A percentile compares a stretch with the other conserved stretches of the same genome.
Evolutionary conservation across 2,329 filamentous ascomycete species (phyloP).

Genomic region (Colletotrichum sidae): DNA sequence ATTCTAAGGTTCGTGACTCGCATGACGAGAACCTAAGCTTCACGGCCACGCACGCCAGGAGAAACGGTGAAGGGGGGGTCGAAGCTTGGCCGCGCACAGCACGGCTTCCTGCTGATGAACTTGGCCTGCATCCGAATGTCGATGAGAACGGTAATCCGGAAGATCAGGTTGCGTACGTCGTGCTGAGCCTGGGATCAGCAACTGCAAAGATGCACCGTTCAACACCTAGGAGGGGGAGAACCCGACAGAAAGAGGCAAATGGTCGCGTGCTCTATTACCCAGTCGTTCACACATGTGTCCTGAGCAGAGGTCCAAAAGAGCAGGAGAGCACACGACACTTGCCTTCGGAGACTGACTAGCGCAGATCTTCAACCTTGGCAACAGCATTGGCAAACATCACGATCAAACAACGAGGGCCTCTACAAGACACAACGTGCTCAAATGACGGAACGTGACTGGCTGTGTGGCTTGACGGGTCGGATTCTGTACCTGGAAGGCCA

Average conservation of each 20-base stretch:
- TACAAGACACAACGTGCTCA: slow-evolving; percentile 22
- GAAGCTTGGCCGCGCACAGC: too few relatives aligned
- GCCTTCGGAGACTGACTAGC: slow-evolving; percentile 4
- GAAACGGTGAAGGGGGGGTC: background rate
- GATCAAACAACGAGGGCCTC: background rate
- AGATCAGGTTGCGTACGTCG: background rate
- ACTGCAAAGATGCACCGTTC: background rate
- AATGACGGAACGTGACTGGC: slow-evolving; percentile 16
- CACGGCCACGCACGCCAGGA: background rate
- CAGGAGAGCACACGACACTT: slow-evolving; percentile 33
- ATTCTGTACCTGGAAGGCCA: too few relatives aligned
- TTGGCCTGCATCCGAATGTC: too few relatives aligned
- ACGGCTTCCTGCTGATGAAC: too few relatives aligned
- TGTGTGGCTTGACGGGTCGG: background rate
- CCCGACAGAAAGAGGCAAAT: slow-evolving; percentile 4
- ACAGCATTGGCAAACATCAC: slow-evolving; percentile 1
- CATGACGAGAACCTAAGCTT: too few relatives aligned
- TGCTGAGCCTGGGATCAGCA: background rate
- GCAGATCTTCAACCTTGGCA: slow-evolving; percentile 29
- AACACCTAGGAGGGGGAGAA: background rate
- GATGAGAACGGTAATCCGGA: slow-evolving; percentile 12
- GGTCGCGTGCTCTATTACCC: slow-evolving; percentile 29
- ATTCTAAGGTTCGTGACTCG: too few relatives aligned
- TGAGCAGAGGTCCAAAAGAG: slow-evolving; percentile 7
- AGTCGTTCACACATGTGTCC: slow-evolving; percentile 29